Base-by-base conservation (phyloP, 805 yeast species). In the Ascoidea tarda region DNA sequence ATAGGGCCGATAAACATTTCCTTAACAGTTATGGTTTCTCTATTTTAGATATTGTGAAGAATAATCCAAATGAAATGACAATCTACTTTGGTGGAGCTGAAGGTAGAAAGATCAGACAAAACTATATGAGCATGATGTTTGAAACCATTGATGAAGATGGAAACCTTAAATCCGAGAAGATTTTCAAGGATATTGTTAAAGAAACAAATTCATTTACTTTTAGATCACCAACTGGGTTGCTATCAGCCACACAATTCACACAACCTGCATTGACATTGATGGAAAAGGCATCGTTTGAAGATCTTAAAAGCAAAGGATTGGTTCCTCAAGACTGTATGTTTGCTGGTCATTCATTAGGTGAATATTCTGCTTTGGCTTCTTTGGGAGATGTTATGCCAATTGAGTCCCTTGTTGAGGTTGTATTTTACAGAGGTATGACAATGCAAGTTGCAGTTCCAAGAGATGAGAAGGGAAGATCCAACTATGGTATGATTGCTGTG, bases 381-480 rank as follows among this genome's bases (percentile, higher is more conserved):
- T 76, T 93, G 63, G 99, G 96, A 52, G 96, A 93, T 67, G 97
- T 95, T 55, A 91, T 93, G 98, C 96, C 98, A 50, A 89, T 93
- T 62, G 99, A 93, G 74, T 85, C 95, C 5, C 77, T 91, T 60
- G 97, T 91, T 57, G 98, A 91, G 69, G 95, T 91, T 69, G 98
- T 91, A 52, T 93, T 93, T 79, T 95, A 93, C 79, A 84, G 99
- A 77, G 99, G 99, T 79, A 93, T 93, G 98, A 95, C 99, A 50
- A 93, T 93, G 99, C 99, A 93, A 76, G 99, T 93, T 59, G 99
- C 99, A 49, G 99, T 93, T 59, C 98, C 98, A 67, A 85, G 99
- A 75, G 99, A 93, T 71, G 79, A 82, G 53, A 67, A 71, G 51
- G 99, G 99, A 50, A 85, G 98, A 73, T 93, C 99, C 55, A 93